A percentile compares a stretch with the other conserved stretches of the same genome.
These are phyloP conservation scores for Cytospora leucostoma DNA, from an alignment of 2,329 filamentous ascomycete genomes.

Conservation along the genomic window DNA sequence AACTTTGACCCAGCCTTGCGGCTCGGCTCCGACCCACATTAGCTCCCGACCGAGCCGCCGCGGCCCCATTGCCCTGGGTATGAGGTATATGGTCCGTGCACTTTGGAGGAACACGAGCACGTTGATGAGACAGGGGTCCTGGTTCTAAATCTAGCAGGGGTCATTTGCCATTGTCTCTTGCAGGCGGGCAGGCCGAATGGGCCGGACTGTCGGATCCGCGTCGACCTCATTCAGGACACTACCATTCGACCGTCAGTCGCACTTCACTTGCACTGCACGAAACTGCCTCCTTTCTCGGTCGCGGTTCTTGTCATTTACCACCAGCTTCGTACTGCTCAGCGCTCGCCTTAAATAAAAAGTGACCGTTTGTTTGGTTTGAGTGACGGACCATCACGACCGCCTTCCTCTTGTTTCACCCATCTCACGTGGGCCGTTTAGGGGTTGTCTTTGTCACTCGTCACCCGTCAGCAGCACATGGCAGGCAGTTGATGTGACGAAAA, in stretches of 20 bases:
- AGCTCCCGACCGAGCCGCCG: background rate
- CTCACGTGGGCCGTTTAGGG: conserved; percentile 3
- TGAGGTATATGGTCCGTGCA: background rate
- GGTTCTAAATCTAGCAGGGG: background rate
- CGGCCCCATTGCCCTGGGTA: no score
- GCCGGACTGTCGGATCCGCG: background rate
- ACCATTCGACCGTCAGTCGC: conserved; percentile 17
- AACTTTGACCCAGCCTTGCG: background rate
- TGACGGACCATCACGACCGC: conserved; percentile 4
- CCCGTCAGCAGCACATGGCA: conserved; percentile 2
- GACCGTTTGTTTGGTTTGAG: conserved; percentile 14
- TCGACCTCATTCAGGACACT: background rate
- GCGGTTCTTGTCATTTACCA: background rate
- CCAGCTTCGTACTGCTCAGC: conserved; percentile 8
- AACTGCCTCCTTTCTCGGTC: conserved; percentile 14
- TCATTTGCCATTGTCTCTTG: background rate
- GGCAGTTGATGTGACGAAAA: conserved; percentile 4
- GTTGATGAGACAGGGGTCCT: background rate
- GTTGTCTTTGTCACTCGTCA: background rate
- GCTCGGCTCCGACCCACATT: background rate
- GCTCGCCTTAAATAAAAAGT: background rate
- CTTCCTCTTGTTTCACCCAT: conserved; percentile 14
- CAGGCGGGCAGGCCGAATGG: conserved; percentile 6
- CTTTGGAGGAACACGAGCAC: background rate
- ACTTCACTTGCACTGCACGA: conserved; percentile 2